Evolutionary conservation across 495 filamentous ascomycete species (phyloP).

Genomic region (Bacidia gigantensis): DNA sequence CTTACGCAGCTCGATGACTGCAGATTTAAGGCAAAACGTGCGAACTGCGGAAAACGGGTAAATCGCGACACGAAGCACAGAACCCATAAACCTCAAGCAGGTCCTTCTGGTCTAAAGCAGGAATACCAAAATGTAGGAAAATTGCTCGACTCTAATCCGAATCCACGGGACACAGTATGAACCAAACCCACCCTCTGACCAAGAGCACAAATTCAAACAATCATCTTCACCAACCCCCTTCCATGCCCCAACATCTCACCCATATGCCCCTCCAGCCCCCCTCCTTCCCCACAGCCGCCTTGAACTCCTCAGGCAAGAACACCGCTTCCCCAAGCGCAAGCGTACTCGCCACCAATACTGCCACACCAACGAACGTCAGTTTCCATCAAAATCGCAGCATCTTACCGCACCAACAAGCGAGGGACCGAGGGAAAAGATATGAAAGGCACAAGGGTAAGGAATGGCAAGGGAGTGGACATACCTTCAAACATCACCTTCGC

Average conservation of each 20-base stretch:
- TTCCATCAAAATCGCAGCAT: neutral
- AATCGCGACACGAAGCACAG: too few relatives aligned
- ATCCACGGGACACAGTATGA: too few relatives aligned
- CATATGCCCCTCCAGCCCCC: constrained; percentile 3
- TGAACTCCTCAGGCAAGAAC: neutral
- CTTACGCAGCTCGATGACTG: too few relatives aligned
- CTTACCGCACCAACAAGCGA: neutral
- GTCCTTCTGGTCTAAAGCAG: too few relatives aligned
- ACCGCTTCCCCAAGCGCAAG: neutral
- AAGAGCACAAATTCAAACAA: too few relatives aligned
- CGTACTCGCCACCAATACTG: neutral
- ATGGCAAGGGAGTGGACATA: neutral
- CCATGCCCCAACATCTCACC: neutral
- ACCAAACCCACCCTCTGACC: too few relatives aligned
- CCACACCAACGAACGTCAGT: too few relatives aligned
- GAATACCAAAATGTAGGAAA: too few relatives aligned
- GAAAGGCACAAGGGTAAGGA: neutral
- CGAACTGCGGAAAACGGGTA: too few relatives aligned
- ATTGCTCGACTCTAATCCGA: too few relatives aligned
- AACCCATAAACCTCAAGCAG: too few relatives aligned
- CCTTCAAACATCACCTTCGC: neutral
- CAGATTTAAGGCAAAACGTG: too few relatives aligned
- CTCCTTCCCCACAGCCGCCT: neutral
- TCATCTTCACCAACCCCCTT: neutral
- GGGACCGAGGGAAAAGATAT: neutral